These are phyloP conservation scores for Seminavis robusta DNA, from an alignment of 108 stramenopile species.

Conservation along the genomic window DNA sequence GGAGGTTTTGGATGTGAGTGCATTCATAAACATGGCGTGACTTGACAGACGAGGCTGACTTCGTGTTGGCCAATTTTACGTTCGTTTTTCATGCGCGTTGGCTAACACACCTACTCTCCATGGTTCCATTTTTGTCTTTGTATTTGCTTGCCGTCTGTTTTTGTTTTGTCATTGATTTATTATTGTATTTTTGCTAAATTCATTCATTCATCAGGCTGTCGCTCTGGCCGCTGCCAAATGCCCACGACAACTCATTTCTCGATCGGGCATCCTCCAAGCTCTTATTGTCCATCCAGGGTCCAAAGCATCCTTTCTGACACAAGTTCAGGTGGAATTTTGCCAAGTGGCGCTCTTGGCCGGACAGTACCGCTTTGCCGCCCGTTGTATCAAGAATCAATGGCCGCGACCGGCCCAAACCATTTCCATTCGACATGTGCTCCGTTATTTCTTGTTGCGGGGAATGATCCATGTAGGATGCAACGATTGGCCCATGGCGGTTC, in stretches of 20 bases:
- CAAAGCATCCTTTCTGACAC: neutral
- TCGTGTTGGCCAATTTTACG: neutral
- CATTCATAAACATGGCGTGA: neutral
- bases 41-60: neutral
- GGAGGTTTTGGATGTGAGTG: neutral
- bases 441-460: conserved; percentile 66
- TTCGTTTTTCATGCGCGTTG: no score
- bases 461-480: conserved; percentile 55
- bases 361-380: conserved; percentile 47
- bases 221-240: neutral
- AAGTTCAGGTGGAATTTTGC: conserved; percentile 37
- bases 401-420: conserved; percentile 21
- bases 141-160: no score
- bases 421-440: conserved; percentile 25
- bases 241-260: neutral
- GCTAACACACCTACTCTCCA: no score
- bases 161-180: no score
- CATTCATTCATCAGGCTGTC: neutral
- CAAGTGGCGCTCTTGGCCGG: conserved; percentile 48
- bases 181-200: no score
- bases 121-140: no score
- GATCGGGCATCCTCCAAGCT: conserved; percentile 4
- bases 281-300: neutral
- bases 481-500: conserved; percentile 46
- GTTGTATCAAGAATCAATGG: conserved; percentile 27